Evolutionary conservation across 176 grass and related monocot genomes (phyloP), one percentile per base, ranked within the genome.

Genomic region (Bromus sterilis): DNA sequence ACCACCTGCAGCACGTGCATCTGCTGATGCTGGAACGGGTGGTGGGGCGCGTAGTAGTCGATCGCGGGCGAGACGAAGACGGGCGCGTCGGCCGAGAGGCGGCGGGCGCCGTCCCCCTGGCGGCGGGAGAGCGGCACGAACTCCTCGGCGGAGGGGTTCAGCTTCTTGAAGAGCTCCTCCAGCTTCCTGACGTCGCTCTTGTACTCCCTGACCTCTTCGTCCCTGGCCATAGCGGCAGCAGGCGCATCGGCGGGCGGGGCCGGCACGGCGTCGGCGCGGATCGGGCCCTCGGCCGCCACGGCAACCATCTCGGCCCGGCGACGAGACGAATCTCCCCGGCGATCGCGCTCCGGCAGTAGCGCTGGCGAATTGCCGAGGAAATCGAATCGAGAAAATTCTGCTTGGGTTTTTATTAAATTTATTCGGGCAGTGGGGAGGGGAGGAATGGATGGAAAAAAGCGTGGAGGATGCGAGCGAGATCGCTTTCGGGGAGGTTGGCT

Each of bases 121-220:
- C 88, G 88, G 46, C 86, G 86, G 44, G 83, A 65, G 2, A 81
- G 81, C 73, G 94, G 94, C 29, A 94, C 91, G 76, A 97, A 97
- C 82, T 97, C 94, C 76, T 82, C 82, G 18, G 94, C 94, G 34
- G 94, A 93, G 16, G 94, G 94, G 75, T 97, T 97, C 71, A 97
- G 82, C 82, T 94, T 97, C 65, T 89, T 91, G 66, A 97, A 70
- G 51, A 97, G 84, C 39, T 97, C 91, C 78, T 91, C 94, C 58
- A 97, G 86, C 87, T 94, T 89, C 87, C 85, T 77, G 25, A 90
- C 83, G 14, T 91, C 94, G 49, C 91, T 89, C 87, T 74, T 84
- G 84, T 89, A 93, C 42, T 91, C 80, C 91, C 77, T 76, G 46
- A 80, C 87, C 71, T 87, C 94, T 83, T 89, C 93, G 64, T 85